Conservation (phyloP, 768 basidiomycete species). For the Multifurca ochricompacta region DNA sequence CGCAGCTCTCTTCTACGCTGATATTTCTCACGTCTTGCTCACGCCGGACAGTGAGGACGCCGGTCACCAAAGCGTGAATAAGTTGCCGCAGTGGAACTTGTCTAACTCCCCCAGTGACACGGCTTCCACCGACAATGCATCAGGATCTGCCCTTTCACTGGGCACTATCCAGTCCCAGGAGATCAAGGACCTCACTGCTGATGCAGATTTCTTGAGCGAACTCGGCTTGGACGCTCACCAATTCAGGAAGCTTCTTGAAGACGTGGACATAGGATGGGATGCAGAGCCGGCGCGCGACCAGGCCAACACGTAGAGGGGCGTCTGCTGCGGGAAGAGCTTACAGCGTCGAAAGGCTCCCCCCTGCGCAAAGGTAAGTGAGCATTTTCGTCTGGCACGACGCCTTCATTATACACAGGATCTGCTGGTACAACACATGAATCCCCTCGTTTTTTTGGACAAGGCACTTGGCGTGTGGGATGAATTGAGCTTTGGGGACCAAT, state of each 20-base stretch:
- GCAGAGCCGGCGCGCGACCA: background rate
- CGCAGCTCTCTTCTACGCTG: background rate
- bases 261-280: background rate
- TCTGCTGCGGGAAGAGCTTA: background rate
- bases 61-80: background rate
- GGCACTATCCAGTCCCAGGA: conserved; percentile 18
- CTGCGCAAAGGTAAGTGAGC: conserved; percentile 7
- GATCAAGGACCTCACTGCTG: conserved; percentile 21
- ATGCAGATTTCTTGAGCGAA: conserved; percentile 20
- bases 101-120: background rate
- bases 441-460: background rate
- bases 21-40: background rate
- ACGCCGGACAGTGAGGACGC: background rate
- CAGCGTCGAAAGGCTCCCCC: background rate
- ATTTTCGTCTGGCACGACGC: background rate
- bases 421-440: background rate
- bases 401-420: background rate
- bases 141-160: background rate
- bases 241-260: conserved; percentile 7
- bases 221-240: conserved; percentile 5
- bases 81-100: background rate
- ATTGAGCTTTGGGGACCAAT: background rate
- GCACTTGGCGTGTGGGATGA: background rate
- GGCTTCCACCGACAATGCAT: background rate
- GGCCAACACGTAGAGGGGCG: background rate